These are phyloP conservation scores for Gamsiella multidivaricata DNA, from an alignment of 192 early-diverging fungal genomes.

Conservation along the genomic window DNA sequence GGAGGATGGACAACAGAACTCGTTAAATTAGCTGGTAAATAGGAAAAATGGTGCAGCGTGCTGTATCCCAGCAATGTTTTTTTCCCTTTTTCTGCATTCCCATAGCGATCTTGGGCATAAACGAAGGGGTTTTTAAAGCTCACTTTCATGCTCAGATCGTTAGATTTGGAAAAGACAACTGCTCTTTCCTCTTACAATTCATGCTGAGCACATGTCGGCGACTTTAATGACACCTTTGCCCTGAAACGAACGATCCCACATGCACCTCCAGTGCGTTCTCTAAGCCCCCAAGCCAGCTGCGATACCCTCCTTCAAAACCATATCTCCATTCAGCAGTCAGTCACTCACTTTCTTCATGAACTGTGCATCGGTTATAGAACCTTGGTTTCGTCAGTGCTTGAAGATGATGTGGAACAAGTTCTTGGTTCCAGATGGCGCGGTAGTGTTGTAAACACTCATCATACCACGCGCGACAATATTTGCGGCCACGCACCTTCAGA, in stretches of 20 bases:
- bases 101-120: no score
- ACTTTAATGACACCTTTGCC: constrained; percentile 23
- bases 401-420: constrained; percentile 12
- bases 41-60: no score
- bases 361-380: background rate
- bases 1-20: no score
- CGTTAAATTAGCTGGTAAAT: no score
- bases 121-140: no score
- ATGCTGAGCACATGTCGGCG: background rate
- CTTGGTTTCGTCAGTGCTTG: constrained; percentile 13
- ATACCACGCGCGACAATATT: constrained; percentile 18
- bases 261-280: constrained; percentile 13
- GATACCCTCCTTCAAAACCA: constrained; percentile 12
- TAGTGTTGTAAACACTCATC: background rate
- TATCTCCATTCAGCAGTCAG: constrained; percentile 24
- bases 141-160: background rate
- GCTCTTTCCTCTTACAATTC: background rate
- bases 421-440: background rate
- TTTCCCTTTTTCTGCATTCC: no score
- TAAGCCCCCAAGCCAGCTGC: constrained; percentile 3
- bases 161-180: background rate
- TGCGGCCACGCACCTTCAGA: constrained; percentile 15
- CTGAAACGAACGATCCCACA: constrained; percentile 13
- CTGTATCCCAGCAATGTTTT: no score
- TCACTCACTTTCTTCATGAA: constrained; percentile 16